Evolutionary conservation across 768 basidiomycete species (phyloP).

Genomic region (Boletales sp.): DNA sequence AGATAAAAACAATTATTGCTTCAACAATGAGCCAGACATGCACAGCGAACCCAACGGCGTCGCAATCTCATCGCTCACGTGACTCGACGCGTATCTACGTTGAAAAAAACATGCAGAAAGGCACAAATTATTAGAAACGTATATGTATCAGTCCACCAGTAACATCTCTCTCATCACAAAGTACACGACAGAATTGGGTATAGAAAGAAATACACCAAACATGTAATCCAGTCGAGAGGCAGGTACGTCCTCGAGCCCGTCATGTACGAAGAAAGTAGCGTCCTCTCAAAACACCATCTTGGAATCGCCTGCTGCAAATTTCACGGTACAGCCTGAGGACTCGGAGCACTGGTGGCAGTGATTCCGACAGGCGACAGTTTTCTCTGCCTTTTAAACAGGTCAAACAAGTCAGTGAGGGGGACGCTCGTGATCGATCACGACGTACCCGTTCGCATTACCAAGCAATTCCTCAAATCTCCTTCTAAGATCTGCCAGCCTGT

Average conservation of each 20-base stretch:
- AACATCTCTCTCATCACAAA: too few species aligned
- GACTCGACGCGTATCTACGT: conserved; percentile 3
- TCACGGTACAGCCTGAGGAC: not conserved
- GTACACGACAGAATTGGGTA: not conserved
- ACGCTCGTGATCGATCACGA: not conserved
- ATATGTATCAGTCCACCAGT: too few species aligned
- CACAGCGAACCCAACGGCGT: not conserved
- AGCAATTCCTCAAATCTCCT: conserved; percentile 28
- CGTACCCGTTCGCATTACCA: conserved; percentile 25
- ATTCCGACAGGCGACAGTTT: conserved; percentile 18
- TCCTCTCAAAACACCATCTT: too few species aligned
- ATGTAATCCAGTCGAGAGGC: not conserved
- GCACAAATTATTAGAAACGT: too few species aligned
- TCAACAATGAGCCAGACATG: not conserved
- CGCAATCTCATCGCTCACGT: conserved; percentile 26
- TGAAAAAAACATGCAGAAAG: not conserved
- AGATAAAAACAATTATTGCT: too few species aligned
- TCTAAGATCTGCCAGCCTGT: conserved; percentile 11
- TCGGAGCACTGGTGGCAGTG: not conserved
- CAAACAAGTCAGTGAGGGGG: not conserved
- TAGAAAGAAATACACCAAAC: not conserved
- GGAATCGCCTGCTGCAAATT: not conserved
- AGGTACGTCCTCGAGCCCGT: not conserved
- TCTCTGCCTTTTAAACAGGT: conserved; percentile 12
- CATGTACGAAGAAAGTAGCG: not conserved